Conservation (phyloP, 2,329 filamentous ascomycete genomes). For the Beauveria bassiana region DNA sequence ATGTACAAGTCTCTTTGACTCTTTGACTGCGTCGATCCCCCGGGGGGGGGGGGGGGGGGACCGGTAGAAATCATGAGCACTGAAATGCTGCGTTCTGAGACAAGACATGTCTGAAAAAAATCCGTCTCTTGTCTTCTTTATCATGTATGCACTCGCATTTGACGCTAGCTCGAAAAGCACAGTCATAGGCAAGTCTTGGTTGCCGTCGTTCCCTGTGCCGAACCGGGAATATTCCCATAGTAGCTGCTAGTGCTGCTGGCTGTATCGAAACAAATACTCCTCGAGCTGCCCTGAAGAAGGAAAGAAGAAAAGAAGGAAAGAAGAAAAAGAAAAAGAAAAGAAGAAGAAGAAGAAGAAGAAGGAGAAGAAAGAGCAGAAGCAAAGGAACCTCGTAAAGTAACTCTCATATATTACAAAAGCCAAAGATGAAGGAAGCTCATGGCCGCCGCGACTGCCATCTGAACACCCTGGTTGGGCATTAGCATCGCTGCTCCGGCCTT, state of each 20-base stretch:
- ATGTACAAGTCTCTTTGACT: background rate
- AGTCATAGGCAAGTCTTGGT: too few species aligned
- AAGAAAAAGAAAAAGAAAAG: background rate
- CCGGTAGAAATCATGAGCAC: background rate
- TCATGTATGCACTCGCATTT: too few species aligned
- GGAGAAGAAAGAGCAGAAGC: too few species aligned
- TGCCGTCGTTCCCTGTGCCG: too few species aligned
- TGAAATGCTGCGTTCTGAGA: background rate
- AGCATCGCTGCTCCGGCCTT: background rate
- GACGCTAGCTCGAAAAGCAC: too few species aligned
- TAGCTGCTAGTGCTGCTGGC: too few species aligned
- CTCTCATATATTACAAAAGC: background rate
- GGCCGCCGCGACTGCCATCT: background rate
- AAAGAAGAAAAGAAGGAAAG: background rate
- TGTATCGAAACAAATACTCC: too few species aligned
- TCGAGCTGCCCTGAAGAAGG: background rate
- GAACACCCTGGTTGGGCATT: background rate
- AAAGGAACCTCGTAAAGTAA: background rate
- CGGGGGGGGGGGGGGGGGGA: background rate
- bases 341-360: background rate
- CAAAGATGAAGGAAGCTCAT: background rate
- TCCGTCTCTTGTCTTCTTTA: background rate
- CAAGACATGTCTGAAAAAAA: too few species aligned
- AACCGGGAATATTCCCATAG: too few species aligned
- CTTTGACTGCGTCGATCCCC: background rate